A percentile compares a stretch with the other conserved stretches of the same genome.
Evolutionary conservation across 192 early-diverging fungal genomes (phyloP).

Genomic region (Coemansia sp.): DNA sequence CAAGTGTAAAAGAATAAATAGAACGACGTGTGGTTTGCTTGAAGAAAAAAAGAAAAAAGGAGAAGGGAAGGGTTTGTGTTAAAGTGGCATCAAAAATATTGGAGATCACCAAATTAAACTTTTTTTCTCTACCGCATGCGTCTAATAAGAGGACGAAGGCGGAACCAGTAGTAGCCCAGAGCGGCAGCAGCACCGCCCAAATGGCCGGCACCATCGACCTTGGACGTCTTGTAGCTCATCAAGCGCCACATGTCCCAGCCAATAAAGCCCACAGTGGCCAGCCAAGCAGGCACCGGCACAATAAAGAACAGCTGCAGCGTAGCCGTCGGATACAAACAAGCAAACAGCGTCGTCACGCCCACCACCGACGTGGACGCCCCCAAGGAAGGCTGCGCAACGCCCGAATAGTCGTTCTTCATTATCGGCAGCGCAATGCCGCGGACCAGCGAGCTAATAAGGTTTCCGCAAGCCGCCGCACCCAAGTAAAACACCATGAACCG

Average conservation of each 20-base stretch:
- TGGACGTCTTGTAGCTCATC: constrained; percentile 9
- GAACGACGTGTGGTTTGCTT: not conserved
- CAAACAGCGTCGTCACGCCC: constrained; percentile 45
- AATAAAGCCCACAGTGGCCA: constrained; percentile 37
- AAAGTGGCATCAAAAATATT: not conserved
- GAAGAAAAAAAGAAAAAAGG: not conserved
- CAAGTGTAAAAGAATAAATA: constrained; percentile 1
- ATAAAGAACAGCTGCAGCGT: constrained; percentile 38
- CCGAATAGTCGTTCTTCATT: constrained; percentile 5
- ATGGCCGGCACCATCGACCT: constrained; percentile 52
- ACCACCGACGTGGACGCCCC: constrained; percentile 50
- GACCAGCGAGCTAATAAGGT: constrained; percentile 32
- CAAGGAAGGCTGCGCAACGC: constrained; percentile 21
- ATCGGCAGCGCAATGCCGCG: constrained; percentile 20
- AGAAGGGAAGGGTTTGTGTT: too few relatives aligned
- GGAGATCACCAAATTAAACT: constrained; percentile 4
- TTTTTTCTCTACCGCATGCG: constrained; percentile 24
- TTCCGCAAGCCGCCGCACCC: constrained; percentile 27
- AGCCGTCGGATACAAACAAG: constrained; percentile 43
- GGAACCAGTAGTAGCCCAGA: constrained; percentile 54
- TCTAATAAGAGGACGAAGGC: constrained; percentile 38
- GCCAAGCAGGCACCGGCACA: constrained; percentile 44
- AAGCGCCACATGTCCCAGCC: constrained; percentile 42
- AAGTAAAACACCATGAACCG: constrained; percentile 42
- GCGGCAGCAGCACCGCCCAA: constrained; percentile 49